Evolutionary conservation across 345 rosid genomes (phyloP), one percentile per base, ranked within the genome.

Genomic region (Gossypioides kirkii): DNA sequence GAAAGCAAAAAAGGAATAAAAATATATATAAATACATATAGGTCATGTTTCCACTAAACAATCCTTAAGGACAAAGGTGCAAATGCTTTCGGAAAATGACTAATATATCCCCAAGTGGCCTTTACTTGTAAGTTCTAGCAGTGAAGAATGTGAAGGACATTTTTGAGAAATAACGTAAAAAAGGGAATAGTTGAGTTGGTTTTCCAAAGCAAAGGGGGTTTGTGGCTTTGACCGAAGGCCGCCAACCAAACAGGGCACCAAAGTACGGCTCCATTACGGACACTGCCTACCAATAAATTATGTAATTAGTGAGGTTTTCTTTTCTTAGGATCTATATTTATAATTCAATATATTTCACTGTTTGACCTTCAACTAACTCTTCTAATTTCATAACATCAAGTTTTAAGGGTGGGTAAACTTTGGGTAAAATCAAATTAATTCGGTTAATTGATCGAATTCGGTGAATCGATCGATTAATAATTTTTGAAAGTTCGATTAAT

Each of bases 31-130:
- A 49, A 52, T 2, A 20, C 55, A 52, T 16, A 52, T 52, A 17
- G n/a, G 43, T 46, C 73, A 42, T 64, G 49, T 70, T 53, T 70
- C 73, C 61, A 52, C 60, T 70, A 18, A 32, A 70, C n/a, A 18
- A 32, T 11, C 61, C 80, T 77, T 43, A 65, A 45, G 6, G 71
- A 61, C 54, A 71, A 71, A 74, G 58, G 78, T 47, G 2, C 8
- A 10, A 11, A 41, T 38, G 68, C 66, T 60, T 1, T 2, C 2
- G 26, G 0, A 3, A 22, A 41, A 69, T 76, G 74, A 56, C 82
- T 38, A 23, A 38, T 18, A 25, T 72, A 28, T 4, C 49, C 79
- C 71, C 54, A 53, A 7, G 11, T 53, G 45, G 28, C 25, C n/a
- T 41, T 72, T 0, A 6, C 32, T 10, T 14, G 4, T 56, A 43